These are phyloP conservation scores for Cicer yamashitae DNA, from an alignment of 306 rosid genomes.

Conservation along the genomic window DNA sequence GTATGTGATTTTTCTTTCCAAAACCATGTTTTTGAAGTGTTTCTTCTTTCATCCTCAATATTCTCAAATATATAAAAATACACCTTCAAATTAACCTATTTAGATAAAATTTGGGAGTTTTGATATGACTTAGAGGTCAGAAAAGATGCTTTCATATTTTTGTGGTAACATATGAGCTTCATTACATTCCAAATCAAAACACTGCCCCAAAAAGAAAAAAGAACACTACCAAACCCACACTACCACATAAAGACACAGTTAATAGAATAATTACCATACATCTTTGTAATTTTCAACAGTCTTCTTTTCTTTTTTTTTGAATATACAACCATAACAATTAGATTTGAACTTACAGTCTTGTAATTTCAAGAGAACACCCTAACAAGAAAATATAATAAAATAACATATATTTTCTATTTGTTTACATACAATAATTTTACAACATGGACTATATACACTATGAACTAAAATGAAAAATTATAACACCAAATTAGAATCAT, in stretches of 20 bases:
- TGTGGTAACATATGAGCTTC: no score
- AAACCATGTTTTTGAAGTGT: no score
- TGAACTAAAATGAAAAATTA: slow-evolving; percentile 30
- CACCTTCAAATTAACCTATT: no score
- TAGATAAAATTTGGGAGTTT: no score
- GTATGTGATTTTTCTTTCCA: no score
- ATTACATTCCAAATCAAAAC: not conserved
- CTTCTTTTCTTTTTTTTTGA: not conserved
- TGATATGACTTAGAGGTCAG: no score
- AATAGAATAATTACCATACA: not conserved
- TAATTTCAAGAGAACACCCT: slow-evolving; percentile 9
- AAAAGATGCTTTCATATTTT: no score
- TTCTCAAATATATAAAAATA: no score
- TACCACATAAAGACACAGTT: not conserved
- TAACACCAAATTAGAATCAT: slow-evolving; percentile 25
- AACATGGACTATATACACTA: slow-evolving; percentile 40
- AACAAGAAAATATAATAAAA: slow-evolving; percentile 19
- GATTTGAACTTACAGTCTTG: not conserved
- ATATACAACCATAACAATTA: not conserved
- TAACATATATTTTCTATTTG: slow-evolving; percentile 22
- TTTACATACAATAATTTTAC: slow-evolving; percentile 41
- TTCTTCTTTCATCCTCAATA: no score
- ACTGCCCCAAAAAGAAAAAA: not conserved
- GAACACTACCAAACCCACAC: not conserved
- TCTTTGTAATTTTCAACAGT: not conserved